Conservation (phyloP, 768 basidiomycete species). For the Nevesoporus exiguus region DNA sequence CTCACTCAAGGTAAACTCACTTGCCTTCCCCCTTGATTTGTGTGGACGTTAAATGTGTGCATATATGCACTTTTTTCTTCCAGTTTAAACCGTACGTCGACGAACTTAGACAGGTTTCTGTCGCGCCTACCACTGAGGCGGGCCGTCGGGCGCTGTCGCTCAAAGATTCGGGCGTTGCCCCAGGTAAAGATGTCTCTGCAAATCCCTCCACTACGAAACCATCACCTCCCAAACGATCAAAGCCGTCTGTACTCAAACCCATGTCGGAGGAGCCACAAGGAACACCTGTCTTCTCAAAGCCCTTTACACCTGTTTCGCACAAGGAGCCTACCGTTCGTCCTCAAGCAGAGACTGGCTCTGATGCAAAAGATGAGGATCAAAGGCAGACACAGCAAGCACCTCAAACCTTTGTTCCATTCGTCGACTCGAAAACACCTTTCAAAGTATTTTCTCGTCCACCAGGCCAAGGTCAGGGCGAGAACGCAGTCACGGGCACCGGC, state of each 20-base stretch:
- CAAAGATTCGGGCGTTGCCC: slow-evolving; percentile 40
- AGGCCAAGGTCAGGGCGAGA: slow-evolving; percentile 39
- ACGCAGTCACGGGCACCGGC: slow-evolving; percentile 19
- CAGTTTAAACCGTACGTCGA: slow-evolving; percentile 72
- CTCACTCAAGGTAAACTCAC: slow-evolving; percentile 14
- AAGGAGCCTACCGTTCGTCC: slow-evolving; percentile 33
- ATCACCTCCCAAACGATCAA: slow-evolving; percentile 19
- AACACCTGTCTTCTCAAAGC: slow-evolving; percentile 53
- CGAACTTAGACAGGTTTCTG: slow-evolving; percentile 42
- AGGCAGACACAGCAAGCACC: slow-evolving; percentile 15
- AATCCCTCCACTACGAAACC: slow-evolving; percentile 25
- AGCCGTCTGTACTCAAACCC: slow-evolving; percentile 29
- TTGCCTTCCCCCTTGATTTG: neutral
- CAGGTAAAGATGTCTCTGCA: slow-evolving; percentile 20
- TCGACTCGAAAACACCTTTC: slow-evolving; percentile 39
- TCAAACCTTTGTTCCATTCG: slow-evolving; percentile 42
- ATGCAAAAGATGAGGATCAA: slow-evolving; percentile 17
- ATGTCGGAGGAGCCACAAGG: slow-evolving; percentile 36
- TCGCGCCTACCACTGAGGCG: slow-evolving; percentile 29
- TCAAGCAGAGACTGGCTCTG: slow-evolving; percentile 17
- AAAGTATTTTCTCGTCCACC: slow-evolving; percentile 74
- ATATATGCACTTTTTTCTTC: neutral
- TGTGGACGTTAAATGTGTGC: slow-evolving; percentile 9
- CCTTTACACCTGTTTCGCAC: slow-evolving; percentile 57
- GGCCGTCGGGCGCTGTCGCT: slow-evolving; percentile 45